Conservation (phyloP, 768 basidiomycete species). For the Hortiboletus campestris region DNA sequence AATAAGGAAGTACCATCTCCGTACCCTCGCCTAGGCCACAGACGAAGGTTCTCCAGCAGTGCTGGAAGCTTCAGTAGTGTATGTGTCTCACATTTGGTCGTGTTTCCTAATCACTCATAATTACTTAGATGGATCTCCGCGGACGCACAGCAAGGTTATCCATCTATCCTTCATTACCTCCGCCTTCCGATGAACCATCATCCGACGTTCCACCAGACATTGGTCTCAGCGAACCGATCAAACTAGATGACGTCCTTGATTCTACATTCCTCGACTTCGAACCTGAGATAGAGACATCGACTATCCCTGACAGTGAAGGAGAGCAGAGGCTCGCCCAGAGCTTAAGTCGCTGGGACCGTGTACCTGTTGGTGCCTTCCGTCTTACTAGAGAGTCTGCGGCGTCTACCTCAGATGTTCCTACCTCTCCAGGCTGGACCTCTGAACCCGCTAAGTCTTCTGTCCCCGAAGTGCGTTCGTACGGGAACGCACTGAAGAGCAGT, state of each 20-base stretch:
- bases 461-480: constrained; percentile 25
- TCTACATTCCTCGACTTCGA: constrained; percentile 67
- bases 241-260: constrained; percentile 75
- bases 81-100: constrained; percentile 20
- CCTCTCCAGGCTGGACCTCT: constrained; percentile 30
- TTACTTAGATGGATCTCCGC: constrained; percentile 28
- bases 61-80: constrained; percentile 38
- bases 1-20: constrained; percentile 35
- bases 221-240: constrained; percentile 48
- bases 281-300: constrained; percentile 34
- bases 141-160: constrained; percentile 35
- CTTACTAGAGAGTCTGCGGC: constrained; percentile 45
- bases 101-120: constrained; percentile 1
- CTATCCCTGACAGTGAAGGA: constrained; percentile 34
- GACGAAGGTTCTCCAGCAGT: constrained; percentile 29
- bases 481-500: constrained; percentile 51
- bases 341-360: constrained; percentile 69
- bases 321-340: constrained; percentile 44
- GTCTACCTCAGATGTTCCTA: constrained; percentile 27
- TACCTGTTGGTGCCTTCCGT: constrained; percentile 72
- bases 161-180: constrained; percentile 31
- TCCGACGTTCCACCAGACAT: constrained; percentile 36
- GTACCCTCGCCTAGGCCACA: constrained; percentile 24
- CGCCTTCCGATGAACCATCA: constrained; percentile 37
- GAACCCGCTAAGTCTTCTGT: constrained; percentile 22